A percentile compares a stretch with the other conserved stretches of the same genome.
phyloP scores from a whole-genome alignment of 805 yeast species.

The Yamadazyma nakazawae region DNA sequence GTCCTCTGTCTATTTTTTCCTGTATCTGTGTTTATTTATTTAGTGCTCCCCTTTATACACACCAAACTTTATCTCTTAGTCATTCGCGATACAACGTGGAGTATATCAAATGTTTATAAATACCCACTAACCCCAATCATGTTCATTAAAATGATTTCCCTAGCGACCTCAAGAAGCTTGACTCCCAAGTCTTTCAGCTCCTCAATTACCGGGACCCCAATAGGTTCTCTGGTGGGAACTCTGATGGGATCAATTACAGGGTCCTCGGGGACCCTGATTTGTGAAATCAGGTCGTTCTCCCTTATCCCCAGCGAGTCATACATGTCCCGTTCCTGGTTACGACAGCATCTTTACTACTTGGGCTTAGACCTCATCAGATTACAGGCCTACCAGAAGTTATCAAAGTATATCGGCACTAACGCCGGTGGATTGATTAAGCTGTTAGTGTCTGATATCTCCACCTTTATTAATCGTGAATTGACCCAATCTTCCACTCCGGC shows the following conservation, averaged over 20 bases:
- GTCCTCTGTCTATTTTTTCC: neutral
- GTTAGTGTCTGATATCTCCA: constrained; percentile 31
- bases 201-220: no score
- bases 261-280: no score
- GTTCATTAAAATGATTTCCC: no score
- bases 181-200: no score
- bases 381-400: constrained; percentile 30
- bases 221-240: neutral
- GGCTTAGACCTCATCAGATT: constrained; percentile 35
- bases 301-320: constrained; percentile 10
- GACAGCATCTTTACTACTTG: constrained; percentile 30
- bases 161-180: no score
- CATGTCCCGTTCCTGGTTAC: constrained; percentile 23
- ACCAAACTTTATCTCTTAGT: no score
- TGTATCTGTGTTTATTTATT: no score
- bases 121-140: no score
- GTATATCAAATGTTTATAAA: no score
- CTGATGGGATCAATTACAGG: neutral
- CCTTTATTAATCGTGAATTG: constrained; percentile 30
- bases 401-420: constrained; percentile 22
- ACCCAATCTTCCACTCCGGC: constrained; percentile 9
- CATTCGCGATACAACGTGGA: no score
- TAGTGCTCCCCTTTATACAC: no score
- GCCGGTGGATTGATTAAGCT: constrained; percentile 34
- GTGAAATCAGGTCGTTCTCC: neutral